phyloP scores from a whole-genome alignment of 2,329 filamentous ascomycete genomes.

The Botryotinia convoluta region DNA sequence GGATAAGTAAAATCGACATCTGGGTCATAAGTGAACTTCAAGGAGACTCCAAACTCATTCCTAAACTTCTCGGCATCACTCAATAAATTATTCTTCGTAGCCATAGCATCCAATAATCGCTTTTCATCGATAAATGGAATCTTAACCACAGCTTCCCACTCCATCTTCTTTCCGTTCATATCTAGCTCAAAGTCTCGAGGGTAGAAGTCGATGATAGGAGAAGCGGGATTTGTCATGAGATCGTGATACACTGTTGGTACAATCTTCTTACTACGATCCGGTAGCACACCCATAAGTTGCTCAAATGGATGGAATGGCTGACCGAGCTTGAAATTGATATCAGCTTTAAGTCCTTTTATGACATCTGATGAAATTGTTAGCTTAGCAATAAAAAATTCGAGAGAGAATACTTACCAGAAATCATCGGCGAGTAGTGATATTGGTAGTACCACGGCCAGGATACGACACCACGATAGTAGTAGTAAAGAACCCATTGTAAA shows the following conservation, averaged over 20 bases:
- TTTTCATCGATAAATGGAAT: constrained; percentile 98
- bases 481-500: constrained; percentile 95
- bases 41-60: constrained; percentile 85
- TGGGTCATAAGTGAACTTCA: constrained; percentile 87
- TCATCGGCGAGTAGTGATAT: constrained; percentile 97
- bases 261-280: constrained; percentile 95
- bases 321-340: constrained; percentile 89
- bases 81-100: constrained; percentile 75
- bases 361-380: constrained; percentile 60
- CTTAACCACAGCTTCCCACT: constrained; percentile 98
- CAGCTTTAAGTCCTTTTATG: constrained; percentile 77
- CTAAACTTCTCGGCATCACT: constrained; percentile 73
- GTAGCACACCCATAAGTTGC: constrained; percentile 96
- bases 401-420: constrained; percentile 59
- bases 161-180: constrained; percentile 99
- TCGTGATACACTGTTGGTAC: constrained; percentile 84
- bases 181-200: constrained; percentile 95
- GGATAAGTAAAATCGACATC: constrained; percentile 79
- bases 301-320: constrained; percentile 94
- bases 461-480: constrained; percentile 95
- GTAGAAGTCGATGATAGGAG: constrained; percentile 97
- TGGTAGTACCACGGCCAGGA: constrained; percentile 98
- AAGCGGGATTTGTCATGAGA: constrained; percentile 86
- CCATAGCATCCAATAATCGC: constrained; percentile 81
- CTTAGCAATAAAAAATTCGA: constrained; percentile 26